These are phyloP conservation scores for Lyophyllum atratum DNA, from an alignment of 768 basidiomycete genomes.

Conservation along the genomic window DNA sequence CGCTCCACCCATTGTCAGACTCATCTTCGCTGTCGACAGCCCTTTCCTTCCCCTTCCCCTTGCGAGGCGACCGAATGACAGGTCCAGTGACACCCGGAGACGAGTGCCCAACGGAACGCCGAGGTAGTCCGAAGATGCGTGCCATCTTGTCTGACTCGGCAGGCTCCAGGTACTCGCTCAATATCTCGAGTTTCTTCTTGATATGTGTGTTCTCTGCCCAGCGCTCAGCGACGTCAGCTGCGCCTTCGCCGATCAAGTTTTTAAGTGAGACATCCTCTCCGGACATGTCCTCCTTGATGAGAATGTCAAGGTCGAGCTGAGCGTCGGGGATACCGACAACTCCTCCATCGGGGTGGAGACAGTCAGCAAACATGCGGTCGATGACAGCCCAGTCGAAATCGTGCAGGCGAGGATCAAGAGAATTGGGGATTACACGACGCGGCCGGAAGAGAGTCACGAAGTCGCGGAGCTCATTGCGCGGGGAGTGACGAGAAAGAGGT, in stretches of 20 bases:
- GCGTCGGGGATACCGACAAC: slow-evolving; percentile 3
- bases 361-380: slow-evolving; percentile 64
- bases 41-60: slow-evolving; percentile 21
- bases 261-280: slow-evolving; percentile 55
- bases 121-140: slow-evolving; percentile 23
- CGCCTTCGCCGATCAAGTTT: slow-evolving; percentile 65
- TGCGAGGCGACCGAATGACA: background rate
- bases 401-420: slow-evolving; percentile 51
- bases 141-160: slow-evolving; percentile 37
- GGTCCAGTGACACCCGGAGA: background rate
- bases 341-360: slow-evolving; percentile 38
- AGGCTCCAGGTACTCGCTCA: slow-evolving; percentile 45
- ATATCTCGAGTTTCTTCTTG: slow-evolving; percentile 41
- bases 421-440: slow-evolving; percentile 76
- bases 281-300: slow-evolving; percentile 17
- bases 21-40: slow-evolving; percentile 33
- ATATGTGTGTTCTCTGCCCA: slow-evolving; percentile 58
- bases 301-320: slow-evolving; percentile 7
- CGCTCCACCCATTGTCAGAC: slow-evolving; percentile 35
- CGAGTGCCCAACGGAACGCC: background rate
- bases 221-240: slow-evolving; percentile 42
- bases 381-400: slow-evolving; percentile 77
- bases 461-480: slow-evolving; percentile 79
- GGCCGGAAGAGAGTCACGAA: slow-evolving; percentile 87
- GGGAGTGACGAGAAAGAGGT: slow-evolving; percentile 85